Conservation (phyloP, 495 filamentous ascomycete species). For the Platismatia glauca region DNA sequence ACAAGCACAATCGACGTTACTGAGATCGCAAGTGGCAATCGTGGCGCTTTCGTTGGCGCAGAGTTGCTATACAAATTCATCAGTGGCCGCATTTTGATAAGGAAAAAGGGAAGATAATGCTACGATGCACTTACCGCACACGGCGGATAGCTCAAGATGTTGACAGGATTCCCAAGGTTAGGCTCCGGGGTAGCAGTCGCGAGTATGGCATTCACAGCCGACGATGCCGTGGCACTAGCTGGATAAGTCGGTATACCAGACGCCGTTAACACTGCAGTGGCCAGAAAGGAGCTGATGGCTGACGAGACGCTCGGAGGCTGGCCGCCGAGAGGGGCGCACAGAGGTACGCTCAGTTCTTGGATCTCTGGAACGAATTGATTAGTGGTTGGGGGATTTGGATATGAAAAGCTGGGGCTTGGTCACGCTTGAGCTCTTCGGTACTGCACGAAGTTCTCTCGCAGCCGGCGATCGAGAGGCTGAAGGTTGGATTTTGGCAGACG, state of each 20-base stretch:
- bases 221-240: neutral
- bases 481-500: constrained; percentile 7
- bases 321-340: constrained; percentile 15
- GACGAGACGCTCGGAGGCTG: neutral
- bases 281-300: neutral
- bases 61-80: neutral
- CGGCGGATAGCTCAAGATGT: constrained; percentile 6
- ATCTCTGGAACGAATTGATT: neutral
- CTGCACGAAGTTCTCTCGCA: constrained; percentile 15
- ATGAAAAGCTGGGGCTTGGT: neutral
- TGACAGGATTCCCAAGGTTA: neutral
- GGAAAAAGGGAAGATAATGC: neutral
- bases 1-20: neutral
- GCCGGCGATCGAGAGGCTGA: neutral
- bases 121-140: constrained; percentile 4
- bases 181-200: constrained; percentile 1
- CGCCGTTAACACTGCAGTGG: neutral
- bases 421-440: constrained; percentile 6
- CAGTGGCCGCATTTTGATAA: neutral
- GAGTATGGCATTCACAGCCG: neutral
- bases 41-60: neutral
- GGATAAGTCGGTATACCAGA: neutral
- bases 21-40: neutral
- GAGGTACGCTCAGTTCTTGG: neutral
- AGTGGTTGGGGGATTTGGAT: neutral